Evolutionary conservation across 192 early-diverging fungal species (phyloP), one percentile per base, ranked within the genome.

Genomic region (Umbelopsis sp.): DNA sequence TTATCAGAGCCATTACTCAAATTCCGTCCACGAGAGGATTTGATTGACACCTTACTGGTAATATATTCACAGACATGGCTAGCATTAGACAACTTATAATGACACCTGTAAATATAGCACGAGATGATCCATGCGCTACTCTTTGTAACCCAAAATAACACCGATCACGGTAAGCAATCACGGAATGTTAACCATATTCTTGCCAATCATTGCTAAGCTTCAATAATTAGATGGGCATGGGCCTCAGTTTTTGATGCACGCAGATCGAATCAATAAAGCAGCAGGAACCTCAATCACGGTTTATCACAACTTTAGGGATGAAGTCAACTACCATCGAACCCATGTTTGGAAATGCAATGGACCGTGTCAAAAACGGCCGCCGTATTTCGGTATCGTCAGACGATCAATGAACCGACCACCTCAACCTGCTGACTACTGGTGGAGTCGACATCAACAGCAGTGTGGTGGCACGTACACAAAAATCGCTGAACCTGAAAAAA

Each of bases 51-150:
- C 3, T 72, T 91, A 12, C 75, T 91, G 4, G 70, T 71, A 71
- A 18, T 46, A 15, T n/a, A 9, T 30, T 4, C 21, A 9, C 41
- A 21, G n/a, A 18, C 15, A 68, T 50, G 9, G 12, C 5, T 6
- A 8, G 12, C 25, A 12, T 49, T 47, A 49, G 4, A 21, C 15
- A 3, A 20, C 4, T 10, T 4, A 49, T 21, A 49, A 49, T 49
- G 5, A 58, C 53, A 10, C 55, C 20, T 25, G 15, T 13, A 66
- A 37, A 0, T 70, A 23, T 30, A 74, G 67, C 90, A 90, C 48
- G 89, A 91, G 61, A 90, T 90, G 87, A 89, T 90, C 23, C 88
- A 91, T 71, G 90, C 90, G 8, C 87, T 84, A 46, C 70, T 88
- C 11, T 91, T 91, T 77, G 74, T 90, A 1, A 90, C 87, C 6